Conservation (phyloP, 2,329 filamentous ascomycete species). For the Tolypocladium inflatum region DNA sequence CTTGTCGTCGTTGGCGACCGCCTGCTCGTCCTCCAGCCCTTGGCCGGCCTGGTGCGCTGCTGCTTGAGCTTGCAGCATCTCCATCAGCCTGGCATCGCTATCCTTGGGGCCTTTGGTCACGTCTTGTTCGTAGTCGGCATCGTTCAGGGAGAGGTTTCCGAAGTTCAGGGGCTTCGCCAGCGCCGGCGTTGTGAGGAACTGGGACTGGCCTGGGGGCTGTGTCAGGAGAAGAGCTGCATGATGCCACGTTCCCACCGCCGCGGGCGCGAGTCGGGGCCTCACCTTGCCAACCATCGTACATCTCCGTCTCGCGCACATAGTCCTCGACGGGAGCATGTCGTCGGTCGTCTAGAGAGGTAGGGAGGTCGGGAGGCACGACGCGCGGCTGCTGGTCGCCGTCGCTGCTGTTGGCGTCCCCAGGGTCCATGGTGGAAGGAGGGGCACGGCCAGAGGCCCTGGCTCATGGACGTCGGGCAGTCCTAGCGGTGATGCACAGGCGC, state of each 20-base stretch:
- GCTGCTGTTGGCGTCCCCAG: slow-evolving; percentile 35
- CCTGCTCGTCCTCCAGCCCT: slow-evolving; percentile 69
- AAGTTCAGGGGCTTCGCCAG: slow-evolving; percentile 78
- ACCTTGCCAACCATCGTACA: slow-evolving; percentile 99
- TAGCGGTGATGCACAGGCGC: neutral
- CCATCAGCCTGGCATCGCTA: slow-evolving; percentile 80
- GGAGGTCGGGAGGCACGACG: slow-evolving; percentile 71
- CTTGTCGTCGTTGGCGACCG: slow-evolving; percentile 64
- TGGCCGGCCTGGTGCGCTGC: slow-evolving; percentile 69
- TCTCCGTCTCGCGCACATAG: slow-evolving; percentile 76
- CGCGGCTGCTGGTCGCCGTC: slow-evolving; percentile 32
- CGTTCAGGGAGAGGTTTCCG: slow-evolving; percentile 70
- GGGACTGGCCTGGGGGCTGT: slow-evolving; percentile 66
- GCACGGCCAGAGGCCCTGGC: slow-evolving; percentile 21
- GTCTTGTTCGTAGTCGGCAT: slow-evolving; percentile 61
- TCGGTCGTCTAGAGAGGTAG: slow-evolving; percentile 85
- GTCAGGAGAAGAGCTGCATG: slow-evolving; percentile 11
- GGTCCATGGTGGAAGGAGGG: slow-evolving; percentile 46
- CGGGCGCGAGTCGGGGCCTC: slow-evolving; percentile 10
- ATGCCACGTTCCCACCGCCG: slow-evolving; percentile 3
- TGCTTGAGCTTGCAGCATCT: slow-evolving; percentile 91
- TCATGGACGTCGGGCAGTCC: slow-evolving; percentile 18
- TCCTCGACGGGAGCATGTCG: slow-evolving; percentile 52
- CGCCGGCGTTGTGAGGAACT: slow-evolving; percentile 83
- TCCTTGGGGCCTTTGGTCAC: slow-evolving; percentile 50